Evolutionary conservation across 2,329 filamentous ascomycete species (phyloP), one percentile per base, ranked within the genome.

Genomic region (Fusarium sp.): DNA sequence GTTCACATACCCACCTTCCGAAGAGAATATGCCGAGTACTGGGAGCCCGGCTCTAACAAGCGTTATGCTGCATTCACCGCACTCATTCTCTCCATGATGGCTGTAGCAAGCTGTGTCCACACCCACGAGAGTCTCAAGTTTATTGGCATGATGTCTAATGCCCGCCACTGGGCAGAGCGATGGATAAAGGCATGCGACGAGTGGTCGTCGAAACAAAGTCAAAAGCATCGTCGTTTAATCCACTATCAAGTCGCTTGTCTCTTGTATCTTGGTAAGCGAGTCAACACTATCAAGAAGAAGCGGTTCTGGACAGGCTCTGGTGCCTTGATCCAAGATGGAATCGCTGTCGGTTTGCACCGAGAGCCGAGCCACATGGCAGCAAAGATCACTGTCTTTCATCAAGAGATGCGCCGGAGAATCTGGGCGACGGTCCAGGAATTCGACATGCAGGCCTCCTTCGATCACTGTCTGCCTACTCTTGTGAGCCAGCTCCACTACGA

Each of bases 221-320:
- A 86, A 70, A 87, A 87, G 72, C 84, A 87, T 61, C 81, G 84
- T 42, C 79, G 80, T 39, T 78, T 87, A 21, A 82, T 87, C 13
- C 83, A 87, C 70, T 87, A 85, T 69, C 84, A 87, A 70, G 80
- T 87, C 14, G 78, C 80, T 11, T 87, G 84, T 63, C 74, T 88
- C 29, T 68, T 84, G n/a, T 87, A 86, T 61, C 78, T 87, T 3
- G 83, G 82, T 38, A 87, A 87, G 76, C 78, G 83, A 27, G 81
- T 87, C 61, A 88, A 88, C 72, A 84, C 82, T 3, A 81, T 87
- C 62, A 86, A 87, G 76, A 87, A 87, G 79, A 87, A 87, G 78
- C 78, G 83, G 11, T 87, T 85, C 71, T 87, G 84, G 84, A 84
- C 82, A 14, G 78, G 79, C 35, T 78, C 84, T 1, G 84, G 84